Base-by-base conservation (phyloP, 495 filamentous ascomycete species). In the Clohesyomyces aquaticus region DNA sequence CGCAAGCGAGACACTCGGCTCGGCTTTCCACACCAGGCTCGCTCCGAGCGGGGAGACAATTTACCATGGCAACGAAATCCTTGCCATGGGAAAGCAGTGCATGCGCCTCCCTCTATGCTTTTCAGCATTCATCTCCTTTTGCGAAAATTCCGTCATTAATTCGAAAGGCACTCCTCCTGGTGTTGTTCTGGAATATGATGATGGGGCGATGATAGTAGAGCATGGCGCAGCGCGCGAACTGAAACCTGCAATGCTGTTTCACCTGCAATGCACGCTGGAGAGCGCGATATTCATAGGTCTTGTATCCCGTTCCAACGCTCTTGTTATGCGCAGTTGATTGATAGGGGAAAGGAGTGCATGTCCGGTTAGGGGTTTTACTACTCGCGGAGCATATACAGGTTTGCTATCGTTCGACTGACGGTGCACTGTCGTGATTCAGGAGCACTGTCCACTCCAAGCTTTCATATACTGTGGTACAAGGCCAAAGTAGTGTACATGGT, bases 171-270 rank as follows among this genome's bases (percentile, higher is more conserved):
- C n/a, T n/a, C 25, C 52, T 55, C 29, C 2, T 4, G 43, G 29
- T 43, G 23, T 19, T 55, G 22, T 25, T 4, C 29, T 42, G 4
- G 29, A 18, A 35, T 41, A 43, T 23, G n/a, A n/a, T n/a, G n/a
- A n/a, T n/a, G 47, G 18, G 19, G 18, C 14, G n/a, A 19, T 14
- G 11, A 50, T 4, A 50, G 14, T n/a, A 22, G 19, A n/a, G 4
- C 11, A 25, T 52, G 22, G 32, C 29, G 32, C 49, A 41, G 8
- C 51, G 51, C 29, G 51, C 28, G 19, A 55, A 19, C 51, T 55
- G 51, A 55, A 55, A 55, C 51, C 32, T 16, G 18, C 6, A 14
- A 38, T 38, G 32, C n/a, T 38, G 32, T 38, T 38, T 38, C 32
- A 38, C 6, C 6, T 38, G 32, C 32, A 38, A 38, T 38, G 32